Evolutionary conservation across 1,284 basidiomycete species (phyloP), one percentile per base, ranked within the genome.

Genomic region (Trametes sp.): DNA sequence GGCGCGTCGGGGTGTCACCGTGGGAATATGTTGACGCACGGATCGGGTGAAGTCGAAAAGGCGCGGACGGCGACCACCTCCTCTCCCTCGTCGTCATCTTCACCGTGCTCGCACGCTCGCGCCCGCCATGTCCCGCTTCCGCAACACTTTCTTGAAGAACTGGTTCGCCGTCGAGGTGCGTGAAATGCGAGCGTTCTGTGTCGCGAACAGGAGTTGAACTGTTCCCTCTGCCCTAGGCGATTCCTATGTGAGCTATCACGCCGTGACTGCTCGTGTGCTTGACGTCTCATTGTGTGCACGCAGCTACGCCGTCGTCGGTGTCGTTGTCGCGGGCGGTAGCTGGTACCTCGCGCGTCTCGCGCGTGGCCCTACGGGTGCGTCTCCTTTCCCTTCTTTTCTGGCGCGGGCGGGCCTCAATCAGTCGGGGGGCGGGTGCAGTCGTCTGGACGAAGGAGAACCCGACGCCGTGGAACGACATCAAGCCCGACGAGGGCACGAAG

Each of bases 141-240:
- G 74, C 41, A 75, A 61, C 57, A 57, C 70, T 23, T 83, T 89
- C 71, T 82, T 89, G 84, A 89, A 84, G 79, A 82, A 92, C 79
- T 93, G 92, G 91, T 92, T 84, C 73, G 91, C 91, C 78, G 81
- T 93, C 70, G 91, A 93, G 89, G 92, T 91, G 65, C 29, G 78
- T 75, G 7, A 29, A 9, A 7, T 1, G n/a, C n/a, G n/a, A n/a
- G 28, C 1, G 24, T 13, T 4, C n/a, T 1, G 24, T 31, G 19
- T 4, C 48, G 29, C 2, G 26, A 13, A 24, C 24, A 16, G 24
- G 45, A 24, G 11, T 24, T 46, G 52, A 44, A 4, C 13, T 11
- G n/a, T 38, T 16, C 36, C 36, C 53, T 50, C 4, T 36, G 55
- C 48, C 54, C 48, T 54, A 93, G 92, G 91, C 91, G 59, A 85